Base-by-base conservation (phyloP, 768 basidiomycete species). In the Pleurotus tuber-regium region DNA sequence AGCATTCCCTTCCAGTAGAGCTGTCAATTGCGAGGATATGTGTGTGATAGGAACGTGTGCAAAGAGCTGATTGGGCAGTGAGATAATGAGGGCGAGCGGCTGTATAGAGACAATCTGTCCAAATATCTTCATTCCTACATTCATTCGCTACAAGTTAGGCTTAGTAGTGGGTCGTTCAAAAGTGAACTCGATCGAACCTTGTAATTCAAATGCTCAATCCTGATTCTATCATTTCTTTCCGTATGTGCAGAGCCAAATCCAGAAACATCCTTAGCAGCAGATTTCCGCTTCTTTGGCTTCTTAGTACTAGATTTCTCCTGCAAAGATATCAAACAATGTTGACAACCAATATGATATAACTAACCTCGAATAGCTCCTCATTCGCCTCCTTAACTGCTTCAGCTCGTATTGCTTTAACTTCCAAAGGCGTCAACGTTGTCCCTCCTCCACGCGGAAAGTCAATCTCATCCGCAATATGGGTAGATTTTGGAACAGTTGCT, bases 371-470 rank as follows among this genome's bases (percentile, higher is more conserved):
- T 2, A 92, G 70, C 56, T 93, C 90, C 28, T 80, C 79, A 60
- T 94, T 81, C 0, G 90, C 93, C 65, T 97, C 94, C 63, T 84
- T 83, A 7, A 82, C 72, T 4, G 84, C 96, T 66, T 98, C 96
- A 19, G 87, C 84, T 46, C 86, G 82, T 29, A 92, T 82, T 48
- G 84, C 72, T 68, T 95, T 94, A 49, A 93, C 86, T 66, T 99
- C 95, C 5, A 92, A 70, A 26, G 93, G 87, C 16, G 95, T 97
- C 59, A 96, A 79, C 26, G 74, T 79, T 1, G 92, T 89, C 47
- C 96, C 96, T 23, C 96, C 96, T 23, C 96, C 97, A 59, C 96
- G 84, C 52, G 95, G 95, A 69, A 98, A 99, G 67, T 95, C 92
- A 43, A 92, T 79, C 61, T 95, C 93, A 31, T 92, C 84, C 8